Base-by-base conservation (phyloP, 169 alveolate genomes). In the Miamiensis avidus region DNA sequence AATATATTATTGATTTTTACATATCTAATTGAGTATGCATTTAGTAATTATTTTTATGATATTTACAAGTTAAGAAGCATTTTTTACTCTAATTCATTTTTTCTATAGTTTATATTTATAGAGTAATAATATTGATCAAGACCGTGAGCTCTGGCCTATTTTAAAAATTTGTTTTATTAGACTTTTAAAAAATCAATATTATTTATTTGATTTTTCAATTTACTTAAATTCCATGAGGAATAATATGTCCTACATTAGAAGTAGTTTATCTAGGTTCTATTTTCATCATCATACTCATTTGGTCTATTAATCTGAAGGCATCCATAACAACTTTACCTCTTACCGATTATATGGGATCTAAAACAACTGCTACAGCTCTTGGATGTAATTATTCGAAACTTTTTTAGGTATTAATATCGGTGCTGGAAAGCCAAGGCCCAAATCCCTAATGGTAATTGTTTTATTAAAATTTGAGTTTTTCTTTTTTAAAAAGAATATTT, bases 231-330 rank as follows among this genome's bases (percentile, higher is more conserved):
- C 83, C 83, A 64, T 82, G 87, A 34, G 83, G 83, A 75, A 79
- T 20, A 26, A 86, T 78, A 76, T 81, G 91, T 33, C 99, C 99
- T 76, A 99, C 97, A 89, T 99, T 99, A 75, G 99, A 96, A 34
- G 99, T 99, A 25, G 99, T 99, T 93, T 99, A 99, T 90, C 99
- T 94, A 29, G 99, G 99, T 91, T 99, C 99, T 90, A 95, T 91
- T 73, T 95, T 97, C 82, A 93, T 91, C 97, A 96, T 96, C 65
- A 97, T 94, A 83, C 97, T 95, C 88, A 96, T 99, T 27, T 99
- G 99, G 83, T 98, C 97, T 74, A 99, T 98, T 34, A 98, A 95
- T 78, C 99, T 95, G 94, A 99, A 99, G 85, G 99, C 99, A 96
- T 99, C 99, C 81, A 99, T 99, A 20, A 99, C 99, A 32, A 99